Evolutionary conservation across 1,284 basidiomycete species (phyloP).

Genomic region (Pulchroboletus neoregius): DNA sequence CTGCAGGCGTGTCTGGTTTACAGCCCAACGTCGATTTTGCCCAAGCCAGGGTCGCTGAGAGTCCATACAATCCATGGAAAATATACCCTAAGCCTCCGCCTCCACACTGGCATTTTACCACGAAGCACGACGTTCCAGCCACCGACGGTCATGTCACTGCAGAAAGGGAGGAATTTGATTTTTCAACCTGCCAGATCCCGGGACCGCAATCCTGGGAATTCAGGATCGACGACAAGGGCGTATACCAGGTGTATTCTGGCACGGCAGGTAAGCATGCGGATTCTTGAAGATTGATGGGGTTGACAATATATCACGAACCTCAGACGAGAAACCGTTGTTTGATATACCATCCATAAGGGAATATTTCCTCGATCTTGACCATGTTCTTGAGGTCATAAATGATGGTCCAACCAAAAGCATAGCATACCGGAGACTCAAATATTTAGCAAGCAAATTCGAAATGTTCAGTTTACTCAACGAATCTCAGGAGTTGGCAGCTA

Average conservation of each 20-base stretch:
- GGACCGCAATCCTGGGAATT: slow-evolving; percentile 59
- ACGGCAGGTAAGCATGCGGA: slow-evolving; percentile 35
- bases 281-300: neutral
- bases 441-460: slow-evolving; percentile 92
- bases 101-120: slow-evolving; percentile 88
- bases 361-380: slow-evolving; percentile 97
- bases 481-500: slow-evolving; percentile 90
- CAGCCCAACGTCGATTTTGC: slow-evolving; percentile 54
- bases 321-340: slow-evolving; percentile 57
- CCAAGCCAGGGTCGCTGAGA: slow-evolving; percentile 30
- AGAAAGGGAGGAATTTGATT: slow-evolving; percentile 58
- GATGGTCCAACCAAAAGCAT: slow-evolving; percentile 97
- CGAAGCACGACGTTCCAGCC: slow-evolving; percentile 49
- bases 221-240: slow-evolving; percentile 78
- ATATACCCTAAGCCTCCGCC: slow-evolving; percentile 89
- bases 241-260: slow-evolving; percentile 75
- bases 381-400: slow-evolving; percentile 78
- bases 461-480: slow-evolving; percentile 94
- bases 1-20: slow-evolving; percentile 64
- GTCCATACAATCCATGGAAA: slow-evolving; percentile 62
- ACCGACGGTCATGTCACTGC: slow-evolving; percentile 37
- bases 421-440: slow-evolving; percentile 90
- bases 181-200: slow-evolving; percentile 70
- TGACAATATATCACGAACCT: slow-evolving; percentile 1
- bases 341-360: slow-evolving; percentile 85